Evolutionary conservation across 2,329 filamentous ascomycete species (phyloP).

Genomic region (Cryphonectria carpinicola): DNA sequence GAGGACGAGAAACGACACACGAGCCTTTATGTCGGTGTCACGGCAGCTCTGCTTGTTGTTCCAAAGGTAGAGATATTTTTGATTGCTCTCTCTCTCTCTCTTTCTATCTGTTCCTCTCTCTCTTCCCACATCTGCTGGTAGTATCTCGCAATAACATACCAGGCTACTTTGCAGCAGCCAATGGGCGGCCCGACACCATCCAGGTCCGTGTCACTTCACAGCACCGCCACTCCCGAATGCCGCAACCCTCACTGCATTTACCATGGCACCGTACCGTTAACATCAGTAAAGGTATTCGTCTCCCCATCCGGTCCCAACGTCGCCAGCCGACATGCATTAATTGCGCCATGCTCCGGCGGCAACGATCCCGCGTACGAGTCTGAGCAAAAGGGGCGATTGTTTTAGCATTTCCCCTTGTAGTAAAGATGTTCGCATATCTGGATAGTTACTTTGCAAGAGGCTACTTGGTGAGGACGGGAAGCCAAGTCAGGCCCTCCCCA

Average conservation of each 20-base stretch:
- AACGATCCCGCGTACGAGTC: conserved; percentile 26
- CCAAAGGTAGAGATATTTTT: not conserved
- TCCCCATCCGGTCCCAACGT: conserved; percentile 32
- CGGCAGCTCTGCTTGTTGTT: not conserved
- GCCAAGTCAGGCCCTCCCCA: not conserved
- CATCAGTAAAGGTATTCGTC: conserved; percentile 32
- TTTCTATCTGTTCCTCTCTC: not conserved
- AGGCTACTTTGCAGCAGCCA: not conserved
- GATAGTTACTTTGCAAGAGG: not conserved
- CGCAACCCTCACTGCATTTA: conserved; percentile 9
- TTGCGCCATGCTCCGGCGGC: conserved; percentile 32
- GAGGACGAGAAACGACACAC: not conserved
- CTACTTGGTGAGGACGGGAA: not conserved
- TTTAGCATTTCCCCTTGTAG: not conserved
- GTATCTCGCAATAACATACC: not conserved
- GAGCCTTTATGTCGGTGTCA: not conserved
- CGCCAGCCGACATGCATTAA: conserved; percentile 34
- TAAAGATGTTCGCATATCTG: not conserved
- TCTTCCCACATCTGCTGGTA: not conserved
- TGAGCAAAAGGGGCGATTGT: not conserved
- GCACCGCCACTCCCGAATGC: not conserved
- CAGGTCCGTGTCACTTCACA: not conserved
- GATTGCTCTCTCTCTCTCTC: not conserved
- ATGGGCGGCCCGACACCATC: not conserved
- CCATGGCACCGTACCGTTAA: conserved; percentile 30